Evolutionary conservation across 345 rosid genomes (phyloP).

Genomic region (Euphorbia peplus): DNA sequence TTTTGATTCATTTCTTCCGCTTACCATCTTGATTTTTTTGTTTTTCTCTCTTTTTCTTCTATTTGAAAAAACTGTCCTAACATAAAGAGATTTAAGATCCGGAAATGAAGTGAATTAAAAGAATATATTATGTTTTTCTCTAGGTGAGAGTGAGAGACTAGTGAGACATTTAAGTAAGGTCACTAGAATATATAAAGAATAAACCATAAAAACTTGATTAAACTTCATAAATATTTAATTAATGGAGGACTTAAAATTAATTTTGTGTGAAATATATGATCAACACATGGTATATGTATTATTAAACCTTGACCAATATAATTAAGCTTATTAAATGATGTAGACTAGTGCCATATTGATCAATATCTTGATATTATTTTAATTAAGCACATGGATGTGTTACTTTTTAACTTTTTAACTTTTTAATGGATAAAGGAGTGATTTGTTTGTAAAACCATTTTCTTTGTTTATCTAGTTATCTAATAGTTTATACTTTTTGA

Average conservation of each 20-base stretch:
- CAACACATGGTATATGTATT: background rate
- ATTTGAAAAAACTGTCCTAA: conserved; percentile 2
- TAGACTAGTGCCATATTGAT: background rate
- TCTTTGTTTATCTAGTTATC: no score
- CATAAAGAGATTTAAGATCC: conserved; percentile 28
- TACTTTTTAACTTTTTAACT: no score
- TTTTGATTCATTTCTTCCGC: conserved; percentile 6
- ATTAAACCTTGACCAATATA: background rate
- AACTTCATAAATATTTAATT: background rate
- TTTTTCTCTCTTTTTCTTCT: background rate
- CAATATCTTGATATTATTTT: no score
- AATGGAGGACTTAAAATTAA: background rate
- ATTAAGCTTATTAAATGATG: background rate
- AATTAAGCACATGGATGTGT: no score
- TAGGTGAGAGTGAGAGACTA: background rate
- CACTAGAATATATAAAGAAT: background rate
- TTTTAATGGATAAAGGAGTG: no score
- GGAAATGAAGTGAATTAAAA: conserved; percentile 23
- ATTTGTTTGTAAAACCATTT: no score
- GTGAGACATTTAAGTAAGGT: conserved; percentile 1
- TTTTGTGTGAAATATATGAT: background rate
- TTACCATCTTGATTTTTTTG: conserved; percentile 24
- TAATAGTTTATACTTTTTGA: no score
- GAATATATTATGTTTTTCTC: conserved; percentile 1
- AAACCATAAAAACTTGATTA: background rate